Conservation (phyloP, 441 rosid genomes). For the Adansonia madagascariensis region DNA sequence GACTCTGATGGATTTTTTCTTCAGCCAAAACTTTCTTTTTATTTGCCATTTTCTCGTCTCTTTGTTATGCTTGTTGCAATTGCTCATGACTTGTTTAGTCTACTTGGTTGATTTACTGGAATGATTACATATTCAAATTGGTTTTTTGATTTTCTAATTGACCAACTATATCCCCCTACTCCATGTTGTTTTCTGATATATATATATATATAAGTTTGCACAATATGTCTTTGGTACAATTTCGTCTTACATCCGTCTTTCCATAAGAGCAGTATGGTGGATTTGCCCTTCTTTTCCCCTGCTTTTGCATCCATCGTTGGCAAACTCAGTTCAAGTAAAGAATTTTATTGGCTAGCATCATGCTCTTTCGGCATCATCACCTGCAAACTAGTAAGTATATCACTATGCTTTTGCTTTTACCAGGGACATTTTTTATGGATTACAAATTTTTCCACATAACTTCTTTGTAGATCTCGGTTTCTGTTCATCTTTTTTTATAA, state of each 20-base stretch:
- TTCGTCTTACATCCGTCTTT: not conserved
- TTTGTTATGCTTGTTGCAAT: not conserved
- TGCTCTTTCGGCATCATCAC: slow-evolving; percentile 55
- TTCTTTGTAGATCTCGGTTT: not conserved
- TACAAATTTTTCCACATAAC: not conserved
- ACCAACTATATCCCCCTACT: too few relatives aligned
- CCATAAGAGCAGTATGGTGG: slow-evolving; percentile 31
- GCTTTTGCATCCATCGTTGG: slow-evolving; percentile 24
- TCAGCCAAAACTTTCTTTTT: not conserved
- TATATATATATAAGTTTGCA: not conserved
- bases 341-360: slow-evolving; percentile 44
- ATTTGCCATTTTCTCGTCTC: not conserved
- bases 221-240: not conserved
- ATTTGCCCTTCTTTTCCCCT: slow-evolving; percentile 24
- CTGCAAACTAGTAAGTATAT: slow-evolving; percentile 60
- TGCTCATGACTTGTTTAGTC: not conserved
- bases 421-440: not conserved
- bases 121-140: not conserved
- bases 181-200: not conserved
- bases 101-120: not conserved
- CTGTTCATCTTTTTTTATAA: not conserved
- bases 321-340: slow-evolving; percentile 32
- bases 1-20: not conserved
- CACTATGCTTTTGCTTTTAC: not conserved
- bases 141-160: not conserved